These are phyloP conservation scores for Ganoderma resinaceum DNA, from an alignment of 1,284 basidiomycete species.

Conservation along the genomic window DNA sequence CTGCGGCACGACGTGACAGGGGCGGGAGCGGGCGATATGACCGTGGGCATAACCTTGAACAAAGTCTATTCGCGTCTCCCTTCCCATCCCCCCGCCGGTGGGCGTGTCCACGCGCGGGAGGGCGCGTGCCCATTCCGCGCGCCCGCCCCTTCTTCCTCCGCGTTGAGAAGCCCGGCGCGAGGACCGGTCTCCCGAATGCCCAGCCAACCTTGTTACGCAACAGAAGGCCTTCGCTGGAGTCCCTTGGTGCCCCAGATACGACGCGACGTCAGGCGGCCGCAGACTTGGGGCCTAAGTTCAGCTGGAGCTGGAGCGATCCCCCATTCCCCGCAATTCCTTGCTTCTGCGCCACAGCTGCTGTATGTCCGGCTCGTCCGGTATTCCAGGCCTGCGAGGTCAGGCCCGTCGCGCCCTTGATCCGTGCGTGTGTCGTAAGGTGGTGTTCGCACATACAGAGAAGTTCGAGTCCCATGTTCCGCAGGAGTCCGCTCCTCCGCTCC, in stretches of 20 bases:
- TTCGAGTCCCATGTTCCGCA: conserved; percentile 4
- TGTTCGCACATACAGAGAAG: background rate
- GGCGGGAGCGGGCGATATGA: conserved; percentile 8
- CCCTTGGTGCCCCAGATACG: background rate
- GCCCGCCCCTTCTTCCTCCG: background rate
- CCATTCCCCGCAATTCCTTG: background rate
- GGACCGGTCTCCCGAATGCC: background rate
- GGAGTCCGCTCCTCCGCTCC: conserved; percentile 9
- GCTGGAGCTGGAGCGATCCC: background rate
- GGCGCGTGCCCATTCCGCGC: conserved; percentile 1
- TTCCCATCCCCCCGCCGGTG: conserved; percentile 5
- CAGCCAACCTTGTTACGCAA: conserved; percentile 1
- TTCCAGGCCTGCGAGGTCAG: background rate
- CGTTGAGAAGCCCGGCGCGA: background rate
- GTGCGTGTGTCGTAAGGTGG: conserved; percentile 1
- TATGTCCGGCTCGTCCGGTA: background rate
- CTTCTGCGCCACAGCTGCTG: conserved; percentile 1
- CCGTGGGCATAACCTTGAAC: conserved; percentile 3
- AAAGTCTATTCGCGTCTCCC: conserved; percentile 13
- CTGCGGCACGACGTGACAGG: background rate
- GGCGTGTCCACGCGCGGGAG: background rate
- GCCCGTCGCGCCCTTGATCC: background rate
- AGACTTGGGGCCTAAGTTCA: background rate
- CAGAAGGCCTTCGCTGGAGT: background rate
- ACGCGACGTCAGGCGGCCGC: background rate